A percentile compares a stretch with the other conserved stretches of the same genome.
Evolutionary conservation across 2,329 filamentous ascomycete species (phyloP).

Genomic region (Hymenotorrendiella dingleyae): DNA sequence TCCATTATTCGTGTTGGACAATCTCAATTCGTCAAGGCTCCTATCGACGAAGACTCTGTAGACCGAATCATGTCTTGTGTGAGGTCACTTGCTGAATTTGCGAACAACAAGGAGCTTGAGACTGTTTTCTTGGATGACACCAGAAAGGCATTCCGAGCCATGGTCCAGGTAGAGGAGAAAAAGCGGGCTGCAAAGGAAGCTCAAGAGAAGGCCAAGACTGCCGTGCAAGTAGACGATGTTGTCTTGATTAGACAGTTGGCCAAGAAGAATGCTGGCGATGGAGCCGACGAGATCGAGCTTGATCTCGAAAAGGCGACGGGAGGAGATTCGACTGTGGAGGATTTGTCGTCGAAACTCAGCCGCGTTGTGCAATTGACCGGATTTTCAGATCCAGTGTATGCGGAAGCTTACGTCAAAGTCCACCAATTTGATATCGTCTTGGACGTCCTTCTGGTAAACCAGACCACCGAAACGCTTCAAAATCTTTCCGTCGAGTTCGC

Average conservation of each 20-base stretch:
- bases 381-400: conserved; percentile 97
- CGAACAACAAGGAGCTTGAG: conserved; percentile 83
- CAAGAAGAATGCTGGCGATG: conserved; percentile 81
- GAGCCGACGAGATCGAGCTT: conserved; percentile 76
- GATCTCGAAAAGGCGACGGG: conserved; percentile 93
- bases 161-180: conserved; percentile 96
- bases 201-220: conserved; percentile 84
- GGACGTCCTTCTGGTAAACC: conserved; percentile 93
- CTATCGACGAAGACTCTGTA: conserved; percentile 97
- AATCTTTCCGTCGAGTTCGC: conserved; percentile 97
- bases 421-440: conserved; percentile 98
- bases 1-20: conserved; percentile 97
- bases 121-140: conserved; percentile 92
- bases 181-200: conserved; percentile 95
- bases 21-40: conserved; percentile 96
- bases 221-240: conserved; percentile 92
- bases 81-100: conserved; percentile 83
- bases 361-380: conserved; percentile 95
- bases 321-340: conserved; percentile 76
- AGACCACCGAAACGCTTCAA: conserved; percentile 92
- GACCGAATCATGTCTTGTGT: conserved; percentile 98
- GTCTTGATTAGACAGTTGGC: conserved; percentile 88
- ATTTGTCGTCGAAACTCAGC: conserved; percentile 88
- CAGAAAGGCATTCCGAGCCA: conserved; percentile 88
- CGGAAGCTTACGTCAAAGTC: conserved; percentile 98